Percentiles rank a stretch among this genome's conserved stretches.
Evolutionary conservation across 2,329 filamentous ascomycete genomes (phyloP).

Genomic region (Bipolaris gigantea): DNA sequence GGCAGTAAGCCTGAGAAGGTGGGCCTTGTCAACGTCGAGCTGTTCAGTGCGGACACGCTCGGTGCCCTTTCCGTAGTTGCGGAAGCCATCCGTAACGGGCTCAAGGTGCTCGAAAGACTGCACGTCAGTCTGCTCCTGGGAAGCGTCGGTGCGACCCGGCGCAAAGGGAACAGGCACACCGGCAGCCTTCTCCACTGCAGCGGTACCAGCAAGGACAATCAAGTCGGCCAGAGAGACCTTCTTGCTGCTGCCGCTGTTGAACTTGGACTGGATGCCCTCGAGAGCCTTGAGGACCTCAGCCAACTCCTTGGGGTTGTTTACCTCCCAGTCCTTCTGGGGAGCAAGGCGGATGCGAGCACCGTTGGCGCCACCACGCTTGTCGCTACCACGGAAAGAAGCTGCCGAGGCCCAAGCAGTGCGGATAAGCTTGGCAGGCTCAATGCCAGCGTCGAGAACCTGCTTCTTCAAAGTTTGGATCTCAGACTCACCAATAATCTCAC

Average conservation of each 20-base stretch:
- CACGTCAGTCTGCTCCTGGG: slow-evolving; percentile 71
- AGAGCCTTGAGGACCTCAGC: slow-evolving; percentile 63
- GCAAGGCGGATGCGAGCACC: slow-evolving; percentile 74
- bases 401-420: slow-evolving; percentile 47
- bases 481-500: slow-evolving; percentile 61
- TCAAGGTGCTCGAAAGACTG: slow-evolving; percentile 67
- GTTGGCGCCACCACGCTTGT: slow-evolving; percentile 83
- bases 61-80: slow-evolving; percentile 71
- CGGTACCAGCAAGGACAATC: slow-evolving; percentile 72
- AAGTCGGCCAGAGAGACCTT: slow-evolving; percentile 77
- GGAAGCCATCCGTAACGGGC: slow-evolving; percentile 74
- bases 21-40: slow-evolving; percentile 70
- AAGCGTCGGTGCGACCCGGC: slow-evolving; percentile 71
- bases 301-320: slow-evolving; percentile 72
- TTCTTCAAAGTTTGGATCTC: slow-evolving; percentile 70
- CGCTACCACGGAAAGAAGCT: slow-evolving; percentile 56
- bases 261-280: slow-evolving; percentile 66
- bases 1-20: slow-evolving; percentile 69
- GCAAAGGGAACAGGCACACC: slow-evolving; percentile 68
- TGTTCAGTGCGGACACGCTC: slow-evolving; percentile 66
- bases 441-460: slow-evolving; percentile 64
- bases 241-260: slow-evolving; percentile 68
- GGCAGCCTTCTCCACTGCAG: slow-evolving; percentile 73
- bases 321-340: slow-evolving; percentile 71
- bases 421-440: slow-evolving; percentile 64